Percentiles rank a stretch among this genome's conserved stretches.
Conservation (phyloP, 371 early-diverging fungal genomes). For the Nematocida parisii region DNA sequence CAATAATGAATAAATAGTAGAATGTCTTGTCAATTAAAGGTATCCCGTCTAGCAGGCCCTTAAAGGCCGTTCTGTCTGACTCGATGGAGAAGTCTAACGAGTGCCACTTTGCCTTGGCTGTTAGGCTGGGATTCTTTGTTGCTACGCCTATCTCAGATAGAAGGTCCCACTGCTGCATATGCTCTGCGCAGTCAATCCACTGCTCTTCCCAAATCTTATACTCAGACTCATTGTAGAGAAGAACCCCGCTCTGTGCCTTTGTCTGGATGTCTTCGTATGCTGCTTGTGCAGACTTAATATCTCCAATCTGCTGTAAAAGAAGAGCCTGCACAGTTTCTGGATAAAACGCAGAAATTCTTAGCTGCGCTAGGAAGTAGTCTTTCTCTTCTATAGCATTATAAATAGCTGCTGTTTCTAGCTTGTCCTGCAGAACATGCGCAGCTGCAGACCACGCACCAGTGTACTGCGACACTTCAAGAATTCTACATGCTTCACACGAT, state of each 20-base stretch:
- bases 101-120: conserved; percentile 54
- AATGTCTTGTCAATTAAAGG: conserved; percentile 30
- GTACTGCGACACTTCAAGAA: conserved; percentile 23
- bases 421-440: conserved; percentile 1
- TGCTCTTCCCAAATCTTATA: conserved; percentile 91
- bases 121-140: conserved; percentile 72
- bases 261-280: conserved; percentile 86
- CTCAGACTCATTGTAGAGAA: conserved; percentile 89
- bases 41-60: conserved; percentile 39
- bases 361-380: conserved; percentile 84
- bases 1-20: conserved; percentile 52
- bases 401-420: conserved; percentile 1
- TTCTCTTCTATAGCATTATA: conserved; percentile 61
- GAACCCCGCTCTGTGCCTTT: conserved; percentile 72
- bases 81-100: conserved; percentile 57
- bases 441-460: conserved; percentile 36
- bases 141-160: conserved; percentile 82
- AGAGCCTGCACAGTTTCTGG: conserved; percentile 89
- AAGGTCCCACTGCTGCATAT: conserved; percentile 96
- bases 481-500: not conserved
- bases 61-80: conserved; percentile 39
- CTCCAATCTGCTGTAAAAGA: conserved; percentile 83
- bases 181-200: conserved; percentile 83
- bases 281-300: conserved; percentile 84
- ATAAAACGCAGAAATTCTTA: conserved; percentile 83